Percentiles rank a stretch among this genome's conserved stretches.
Conservation (phyloP, 2,329 filamentous ascomycete genomes). For the Botrytis elliptica region DNA sequence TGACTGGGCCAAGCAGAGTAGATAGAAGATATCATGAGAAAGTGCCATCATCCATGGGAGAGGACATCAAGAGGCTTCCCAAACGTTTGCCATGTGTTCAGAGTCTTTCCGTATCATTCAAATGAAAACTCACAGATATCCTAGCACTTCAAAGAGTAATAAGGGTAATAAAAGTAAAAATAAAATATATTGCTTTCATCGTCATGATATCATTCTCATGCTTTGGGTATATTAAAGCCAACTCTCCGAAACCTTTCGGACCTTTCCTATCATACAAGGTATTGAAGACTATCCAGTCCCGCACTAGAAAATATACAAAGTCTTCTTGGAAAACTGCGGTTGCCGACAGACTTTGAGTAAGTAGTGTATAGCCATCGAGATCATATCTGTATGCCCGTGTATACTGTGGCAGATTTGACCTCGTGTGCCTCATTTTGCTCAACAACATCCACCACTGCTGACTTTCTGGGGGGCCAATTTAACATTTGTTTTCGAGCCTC, state of each 20-base stretch:
- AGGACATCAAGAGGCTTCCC: not conserved
- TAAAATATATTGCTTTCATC: constrained; percentile 2
- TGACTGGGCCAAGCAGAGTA: not conserved
- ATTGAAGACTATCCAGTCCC: constrained; percentile 13
- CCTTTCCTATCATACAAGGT: constrained; percentile 17
- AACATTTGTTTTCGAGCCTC: constrained; percentile 45
- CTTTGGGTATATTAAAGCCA: constrained; percentile 12
- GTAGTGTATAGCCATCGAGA: not conserved
- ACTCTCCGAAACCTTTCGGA: not conserved
- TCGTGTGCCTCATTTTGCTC: not conserved
- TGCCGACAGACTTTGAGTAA: not conserved
- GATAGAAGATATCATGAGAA: not conserved
- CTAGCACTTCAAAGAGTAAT: not conserved
- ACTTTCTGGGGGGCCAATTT: constrained; percentile 41
- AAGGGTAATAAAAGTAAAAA: not conserved
- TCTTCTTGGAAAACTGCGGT: not conserved
- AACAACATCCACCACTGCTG: constrained; percentile 36
- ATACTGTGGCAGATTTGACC: not conserved
- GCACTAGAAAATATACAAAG: constrained; percentile 14
- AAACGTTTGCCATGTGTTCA: not conserved
- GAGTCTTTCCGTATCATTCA: not conserved
- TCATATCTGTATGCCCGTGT: not conserved
- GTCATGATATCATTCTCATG: constrained; percentile 9
- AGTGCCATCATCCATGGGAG: not conserved
- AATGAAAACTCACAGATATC: not conserved